phyloP scores from a whole-genome alignment of 768 basidiomycete species.

The Suillus placidus region DNA sequence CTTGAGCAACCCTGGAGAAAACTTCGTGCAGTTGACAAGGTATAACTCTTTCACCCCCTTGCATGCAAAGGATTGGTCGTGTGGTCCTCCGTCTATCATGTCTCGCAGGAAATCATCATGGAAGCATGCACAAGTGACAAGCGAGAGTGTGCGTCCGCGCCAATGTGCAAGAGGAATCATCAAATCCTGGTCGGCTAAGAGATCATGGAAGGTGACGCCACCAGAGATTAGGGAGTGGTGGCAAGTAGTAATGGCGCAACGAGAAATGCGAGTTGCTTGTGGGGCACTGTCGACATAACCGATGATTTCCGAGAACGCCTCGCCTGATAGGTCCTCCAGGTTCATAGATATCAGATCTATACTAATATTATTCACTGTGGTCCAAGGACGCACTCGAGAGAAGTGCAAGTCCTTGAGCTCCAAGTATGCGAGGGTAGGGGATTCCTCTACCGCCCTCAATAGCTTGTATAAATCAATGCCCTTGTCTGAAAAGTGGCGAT shows the following conservation, averaged over 20 bases:
- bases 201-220: not conserved
- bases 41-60: conserved; percentile 3
- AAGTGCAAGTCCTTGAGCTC: conserved; percentile 8
- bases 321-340: conserved; percentile 6
- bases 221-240: conserved; percentile 5
- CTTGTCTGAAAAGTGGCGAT: not conserved
- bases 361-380: not conserved
- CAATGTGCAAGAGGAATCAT: conserved; percentile 7
- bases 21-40: not conserved
- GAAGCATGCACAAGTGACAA: conserved; percentile 4
- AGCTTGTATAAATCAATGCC: conserved; percentile 10
- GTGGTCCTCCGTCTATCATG: conserved; percentile 1
- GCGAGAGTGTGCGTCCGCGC: conserved; percentile 3
- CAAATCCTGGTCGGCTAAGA: not conserved
- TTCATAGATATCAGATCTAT: not conserved
- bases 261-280: not conserved
- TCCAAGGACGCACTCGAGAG: conserved; percentile 9
- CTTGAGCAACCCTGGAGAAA: not conserved
- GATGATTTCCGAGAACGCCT: conserved; percentile 7
- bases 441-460: conserved; percentile 2
- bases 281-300: conserved; percentile 2
- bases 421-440: not conserved
- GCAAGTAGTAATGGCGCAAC: not conserved
- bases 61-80: conserved; percentile 5
- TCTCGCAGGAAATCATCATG: conserved; percentile 8